phyloP scores from a whole-genome alignment of 495 filamentous ascomycete species.

The Annulohypoxylon moriforme region DNA sequence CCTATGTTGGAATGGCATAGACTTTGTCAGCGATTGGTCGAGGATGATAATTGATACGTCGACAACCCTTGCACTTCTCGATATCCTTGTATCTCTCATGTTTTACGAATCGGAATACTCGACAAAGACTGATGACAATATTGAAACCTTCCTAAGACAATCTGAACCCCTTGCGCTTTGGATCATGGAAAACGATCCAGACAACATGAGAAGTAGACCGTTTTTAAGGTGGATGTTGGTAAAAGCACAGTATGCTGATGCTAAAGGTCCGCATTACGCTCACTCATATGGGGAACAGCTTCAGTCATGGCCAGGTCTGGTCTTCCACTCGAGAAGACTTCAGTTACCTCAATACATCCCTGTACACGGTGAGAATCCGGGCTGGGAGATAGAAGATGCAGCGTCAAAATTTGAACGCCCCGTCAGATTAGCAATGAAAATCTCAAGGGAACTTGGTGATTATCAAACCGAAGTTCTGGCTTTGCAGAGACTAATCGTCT shows the following conservation, averaged over 20 bases:
- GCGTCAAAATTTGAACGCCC: background rate
- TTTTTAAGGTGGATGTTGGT: slow-evolving; percentile 32
- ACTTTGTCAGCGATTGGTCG: slow-evolving; percentile 23
- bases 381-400: background rate
- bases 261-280: background rate
- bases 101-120: background rate
- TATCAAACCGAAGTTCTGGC: slow-evolving; percentile 18
- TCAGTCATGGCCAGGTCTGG: background rate
- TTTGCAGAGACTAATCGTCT: slow-evolving; percentile 4
- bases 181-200: slow-evolving; percentile 21
- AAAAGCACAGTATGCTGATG: background rate
- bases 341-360: slow-evolving; percentile 25
- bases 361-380: slow-evolving; percentile 10
- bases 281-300: background rate
- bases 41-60: background rate
- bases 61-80: slow-evolving; percentile 27
- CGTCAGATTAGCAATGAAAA: slow-evolving; percentile 5
- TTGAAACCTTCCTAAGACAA: background rate
- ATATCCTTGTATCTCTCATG: slow-evolving; percentile 12
- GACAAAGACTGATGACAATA: background rate
- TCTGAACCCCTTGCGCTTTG: slow-evolving; percentile 8
- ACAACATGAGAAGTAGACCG: slow-evolving; percentile 16
- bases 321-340: background rate
- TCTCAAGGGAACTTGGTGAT: slow-evolving; percentile 12
- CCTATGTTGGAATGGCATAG: background rate